Conservation (phyloP, 1,284 basidiomycete genomes). For the Cutaneotrichosporon sp. region DNA sequence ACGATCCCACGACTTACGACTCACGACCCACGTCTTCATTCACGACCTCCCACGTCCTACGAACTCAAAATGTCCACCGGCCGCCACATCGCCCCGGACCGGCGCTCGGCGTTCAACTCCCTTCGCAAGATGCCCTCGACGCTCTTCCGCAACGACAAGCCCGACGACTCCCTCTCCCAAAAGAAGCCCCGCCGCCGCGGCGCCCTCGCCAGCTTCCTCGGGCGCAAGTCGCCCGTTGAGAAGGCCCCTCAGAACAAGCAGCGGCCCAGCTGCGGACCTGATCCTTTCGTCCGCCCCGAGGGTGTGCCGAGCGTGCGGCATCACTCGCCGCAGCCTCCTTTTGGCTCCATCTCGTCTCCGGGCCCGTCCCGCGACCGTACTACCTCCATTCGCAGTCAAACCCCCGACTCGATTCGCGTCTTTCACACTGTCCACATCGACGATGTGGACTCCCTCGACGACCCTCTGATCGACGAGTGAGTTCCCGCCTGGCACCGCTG, state of each 20-base stretch:
- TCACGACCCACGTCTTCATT: not conserved
- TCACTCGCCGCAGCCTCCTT: constrained; percentile 19
- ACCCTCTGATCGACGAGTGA: constrained; percentile 16
- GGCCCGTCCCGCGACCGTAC: constrained; percentile 23
- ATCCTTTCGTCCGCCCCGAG: constrained; percentile 36
- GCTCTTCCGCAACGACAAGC: constrained; percentile 28
- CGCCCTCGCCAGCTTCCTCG: not conserved
- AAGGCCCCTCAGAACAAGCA: constrained; percentile 21
- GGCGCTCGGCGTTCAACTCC: constrained; percentile 24
- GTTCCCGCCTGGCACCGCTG: not conserved
- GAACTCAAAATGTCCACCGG: constrained; percentile 1
- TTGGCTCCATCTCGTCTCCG: constrained; percentile 22
- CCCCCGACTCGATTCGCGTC: not conserved
- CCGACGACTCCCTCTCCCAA: constrained; percentile 4
- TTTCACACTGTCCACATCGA: constrained; percentile 10
- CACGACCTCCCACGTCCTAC: not conserved
- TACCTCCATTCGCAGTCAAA: not conserved
- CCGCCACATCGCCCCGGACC: constrained; percentile 1
- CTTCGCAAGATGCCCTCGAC: constrained; percentile 42
- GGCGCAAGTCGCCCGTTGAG: not conserved
- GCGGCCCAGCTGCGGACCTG: constrained; percentile 41
- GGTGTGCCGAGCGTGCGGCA: constrained; percentile 31
- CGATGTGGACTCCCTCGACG: constrained; percentile 14
- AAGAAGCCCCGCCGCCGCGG: constrained; percentile 1
- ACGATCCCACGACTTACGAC: too few species aligned